phyloP scores from a whole-genome alignment of 495 filamentous ascomycete genomes.

The Lepraria neglecta region DNA sequence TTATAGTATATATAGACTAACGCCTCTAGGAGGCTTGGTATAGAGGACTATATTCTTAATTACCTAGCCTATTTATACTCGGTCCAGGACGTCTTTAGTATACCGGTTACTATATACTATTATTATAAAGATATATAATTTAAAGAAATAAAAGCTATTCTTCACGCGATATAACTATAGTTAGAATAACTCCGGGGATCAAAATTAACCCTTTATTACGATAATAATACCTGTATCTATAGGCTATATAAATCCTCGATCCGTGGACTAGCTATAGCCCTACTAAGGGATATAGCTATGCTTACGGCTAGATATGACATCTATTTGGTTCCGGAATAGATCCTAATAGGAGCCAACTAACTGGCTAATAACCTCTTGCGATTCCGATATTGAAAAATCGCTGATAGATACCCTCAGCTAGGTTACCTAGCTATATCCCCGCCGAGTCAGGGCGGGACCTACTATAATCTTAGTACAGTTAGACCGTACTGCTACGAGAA shows the following conservation, averaged over 20 bases:
- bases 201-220: not conserved
- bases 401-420: conserved; percentile 6
- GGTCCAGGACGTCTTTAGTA: not conserved
- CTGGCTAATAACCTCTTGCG: not conserved
- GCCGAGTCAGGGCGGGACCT: not conserved
- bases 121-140: not conserved
- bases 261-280: not conserved
- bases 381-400: not conserved
- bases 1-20: not conserved
- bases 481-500: not conserved
- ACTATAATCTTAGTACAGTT: not conserved
- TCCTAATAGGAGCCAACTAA: not conserved
- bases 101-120: not conserved
- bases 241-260: too few species aligned
- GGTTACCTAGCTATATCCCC: not conserved
- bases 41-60: not conserved
- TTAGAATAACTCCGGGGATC: not conserved
- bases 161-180: not conserved
- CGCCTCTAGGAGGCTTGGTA: not conserved
- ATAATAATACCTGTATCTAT: not conserved
- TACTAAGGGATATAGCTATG: not conserved
- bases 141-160: conserved; percentile 3
- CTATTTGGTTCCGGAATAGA: too few species aligned
- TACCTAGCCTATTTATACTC: not conserved
- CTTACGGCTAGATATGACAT: too few species aligned